Evolutionary conservation across 2,329 filamentous ascomycete species (phyloP).

Genomic region (Tolypocladium capitatum): DNA sequence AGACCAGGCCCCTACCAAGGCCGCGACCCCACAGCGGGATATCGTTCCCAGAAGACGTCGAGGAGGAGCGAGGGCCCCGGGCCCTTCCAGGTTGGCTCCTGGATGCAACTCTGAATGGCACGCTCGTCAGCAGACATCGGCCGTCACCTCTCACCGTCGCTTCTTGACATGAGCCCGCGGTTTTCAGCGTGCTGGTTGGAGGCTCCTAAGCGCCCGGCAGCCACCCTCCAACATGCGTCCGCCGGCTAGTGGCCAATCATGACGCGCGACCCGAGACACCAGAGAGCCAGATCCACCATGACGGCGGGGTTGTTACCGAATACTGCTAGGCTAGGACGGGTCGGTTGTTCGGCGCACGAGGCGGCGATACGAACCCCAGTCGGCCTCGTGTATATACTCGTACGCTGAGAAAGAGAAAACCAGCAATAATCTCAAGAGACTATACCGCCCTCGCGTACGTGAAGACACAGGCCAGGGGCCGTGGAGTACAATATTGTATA

Average conservation of each 20-base stretch:
- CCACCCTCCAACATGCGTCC: neutral
- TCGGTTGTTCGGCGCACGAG: neutral
- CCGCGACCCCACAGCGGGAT: too few relatives aligned
- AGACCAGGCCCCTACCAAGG: too few relatives aligned
- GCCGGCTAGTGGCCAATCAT: constrained; percentile 4
- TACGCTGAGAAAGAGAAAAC: too few relatives aligned
- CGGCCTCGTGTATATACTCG: too few relatives aligned
- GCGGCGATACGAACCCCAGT: too few relatives aligned
- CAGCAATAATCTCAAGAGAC: neutral
- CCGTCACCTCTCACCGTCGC: neutral
- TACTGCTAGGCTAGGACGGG: neutral
- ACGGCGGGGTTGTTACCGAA: neutral
- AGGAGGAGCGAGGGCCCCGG: neutral
- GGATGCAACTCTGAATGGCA: neutral
- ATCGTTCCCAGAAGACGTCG: neutral
- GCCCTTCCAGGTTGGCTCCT: neutral
- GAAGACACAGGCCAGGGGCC: neutral
- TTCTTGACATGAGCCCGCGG: neutral
- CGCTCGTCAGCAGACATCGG: neutral
- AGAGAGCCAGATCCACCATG: too few relatives aligned
- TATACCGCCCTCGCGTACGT: neutral
- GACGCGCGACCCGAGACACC: neutral
- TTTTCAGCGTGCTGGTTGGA: neutral
- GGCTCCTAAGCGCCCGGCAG: constrained; percentile 5
- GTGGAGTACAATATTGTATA: too few relatives aligned